These are phyloP conservation scores for Phytophthora pseudosyringae DNA, from an alignment of 352 stramenopile species.

Conservation along the genomic window DNA sequence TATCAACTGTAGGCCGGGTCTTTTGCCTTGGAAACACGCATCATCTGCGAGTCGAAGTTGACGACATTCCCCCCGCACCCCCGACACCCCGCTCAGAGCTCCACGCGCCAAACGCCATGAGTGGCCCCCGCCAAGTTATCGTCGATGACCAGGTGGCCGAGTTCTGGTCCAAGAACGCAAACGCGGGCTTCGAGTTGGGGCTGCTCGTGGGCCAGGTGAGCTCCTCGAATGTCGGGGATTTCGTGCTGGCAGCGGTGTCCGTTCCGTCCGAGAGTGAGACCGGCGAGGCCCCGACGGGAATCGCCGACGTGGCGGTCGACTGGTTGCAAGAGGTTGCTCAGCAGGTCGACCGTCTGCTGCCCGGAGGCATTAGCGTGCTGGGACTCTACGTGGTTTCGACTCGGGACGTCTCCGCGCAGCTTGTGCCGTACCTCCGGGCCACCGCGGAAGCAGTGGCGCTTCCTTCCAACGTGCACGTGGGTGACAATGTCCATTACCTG, in stretches of 20 bases:
- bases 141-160: slow-evolving; percentile 38
- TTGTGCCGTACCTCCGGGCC: slow-evolving; percentile 61
- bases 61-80: slow-evolving; percentile 9
- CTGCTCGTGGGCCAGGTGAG: slow-evolving; percentile 66
- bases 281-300: slow-evolving; percentile 33
- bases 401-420: slow-evolving; percentile 38
- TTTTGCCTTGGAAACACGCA: not conserved
- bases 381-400: slow-evolving; percentile 67
- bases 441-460: slow-evolving; percentile 41
- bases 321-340: slow-evolving; percentile 72
- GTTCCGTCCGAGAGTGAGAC: slow-evolving; percentile 59
- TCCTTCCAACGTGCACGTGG: slow-evolving; percentile 21
- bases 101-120: slow-evolving; percentile 29
- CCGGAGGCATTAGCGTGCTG: slow-evolving; percentile 57
- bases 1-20: not conserved
- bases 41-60: slow-evolving; percentile 9
- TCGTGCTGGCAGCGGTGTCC: slow-evolving; percentile 53
- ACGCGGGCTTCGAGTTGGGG: slow-evolving; percentile 57
- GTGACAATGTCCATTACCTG: slow-evolving; percentile 47
- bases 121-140: slow-evolving; percentile 32
- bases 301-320: slow-evolving; percentile 65
- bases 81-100: not conserved
- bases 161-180: slow-evolving; percentile 25
- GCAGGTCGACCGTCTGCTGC: slow-evolving; percentile 73
- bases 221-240: slow-evolving; percentile 39